Evolutionary conservation across 2,329 filamentous ascomycete species (phyloP), one percentile per base, ranked within the genome.

Genomic region (Endoconidiophora polonica): DNA sequence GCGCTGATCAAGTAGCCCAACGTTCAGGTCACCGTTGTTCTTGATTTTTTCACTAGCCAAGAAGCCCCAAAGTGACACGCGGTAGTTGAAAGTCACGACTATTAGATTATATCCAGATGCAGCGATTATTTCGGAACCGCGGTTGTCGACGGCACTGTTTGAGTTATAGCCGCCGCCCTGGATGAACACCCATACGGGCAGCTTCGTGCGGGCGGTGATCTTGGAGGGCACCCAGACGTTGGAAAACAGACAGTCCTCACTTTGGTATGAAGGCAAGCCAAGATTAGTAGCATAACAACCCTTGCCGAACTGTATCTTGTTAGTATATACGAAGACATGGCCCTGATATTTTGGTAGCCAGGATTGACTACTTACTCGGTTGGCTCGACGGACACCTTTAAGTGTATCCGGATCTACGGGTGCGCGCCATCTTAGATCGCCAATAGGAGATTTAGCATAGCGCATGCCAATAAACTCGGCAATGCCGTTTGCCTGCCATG

Each of bases 41-140:
- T 59, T 46, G 3, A 70, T 59, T 9, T 66, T 63, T 3, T 62
- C 52, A 2, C 68, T 64, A 1, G 67, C 65, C 3, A 73, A 57
- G 54, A 73, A 73, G 0, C 70, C 70, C 39, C 72, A 71, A 0
- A 70, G 58, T 24, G 70, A 70, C 50, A 71, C 61, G 1, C 60
- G 59, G 48, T 73, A 73, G 10, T 70, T 71, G 14, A 72, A 63
- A 0, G 68, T 63, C 0, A 69, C 62, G 4, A 69, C 62, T 14
- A 70, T 60, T 0, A 63, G 62, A 26, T 67, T 61, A 2, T 69
- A 55, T 2, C 56, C 58, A 1, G 60, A 60, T 1, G 59, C 60
- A 2, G 63, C 61, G 1, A 66, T 63, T 9, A 70, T 56, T 51
- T 70, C 67, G 0, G 66, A 69, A 2, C 61, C 61, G 6, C 59